A percentile compares a stretch with the other conserved stretches of the same genome.
phyloP scores from a whole-genome alignment of 2,329 filamentous ascomycete species.

The Fusarium aywerte region DNA sequence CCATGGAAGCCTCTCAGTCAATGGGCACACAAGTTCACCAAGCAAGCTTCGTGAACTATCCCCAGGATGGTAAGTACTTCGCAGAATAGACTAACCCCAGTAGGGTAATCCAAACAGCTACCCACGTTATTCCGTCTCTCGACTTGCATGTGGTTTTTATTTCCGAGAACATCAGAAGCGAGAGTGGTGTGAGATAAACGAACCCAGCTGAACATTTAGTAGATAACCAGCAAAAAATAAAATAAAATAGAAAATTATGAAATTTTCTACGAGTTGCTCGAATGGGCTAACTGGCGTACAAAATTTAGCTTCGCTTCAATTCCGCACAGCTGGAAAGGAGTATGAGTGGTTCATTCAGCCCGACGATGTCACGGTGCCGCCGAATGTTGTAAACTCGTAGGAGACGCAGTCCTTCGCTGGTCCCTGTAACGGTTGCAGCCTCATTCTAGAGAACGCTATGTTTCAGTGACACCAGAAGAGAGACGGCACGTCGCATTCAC shows the following conservation, averaged over 20 bases:
- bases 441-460: neutral
- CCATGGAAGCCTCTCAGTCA: neutral
- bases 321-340: constrained; percentile 18
- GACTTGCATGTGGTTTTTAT: neutral
- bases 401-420: neutral
- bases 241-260: constrained; percentile 18
- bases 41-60: neutral
- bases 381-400: too few relatives aligned
- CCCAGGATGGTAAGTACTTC: constrained; percentile 11
- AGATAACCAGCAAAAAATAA: constrained; percentile 31
- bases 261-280: constrained; percentile 32
- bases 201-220: constrained; percentile 24
- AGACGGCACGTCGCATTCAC: constrained; percentile 5
- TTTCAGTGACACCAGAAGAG: constrained; percentile 13
- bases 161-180: neutral
- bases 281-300: constrained; percentile 8
- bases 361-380: neutral
- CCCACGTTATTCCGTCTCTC: constrained; percentile 1
- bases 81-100: neutral
- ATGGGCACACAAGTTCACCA: neutral
- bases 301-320: constrained; percentile 9
- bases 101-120: neutral
- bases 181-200: constrained; percentile 9
- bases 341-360: neutral
- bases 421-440: constrained; percentile 17